Percentiles rank a stretch among this genome's conserved stretches.
These are phyloP conservation scores for Pistacia atlantica DNA, from an alignment of 345 rosid genomes.

Conservation along the genomic window DNA sequence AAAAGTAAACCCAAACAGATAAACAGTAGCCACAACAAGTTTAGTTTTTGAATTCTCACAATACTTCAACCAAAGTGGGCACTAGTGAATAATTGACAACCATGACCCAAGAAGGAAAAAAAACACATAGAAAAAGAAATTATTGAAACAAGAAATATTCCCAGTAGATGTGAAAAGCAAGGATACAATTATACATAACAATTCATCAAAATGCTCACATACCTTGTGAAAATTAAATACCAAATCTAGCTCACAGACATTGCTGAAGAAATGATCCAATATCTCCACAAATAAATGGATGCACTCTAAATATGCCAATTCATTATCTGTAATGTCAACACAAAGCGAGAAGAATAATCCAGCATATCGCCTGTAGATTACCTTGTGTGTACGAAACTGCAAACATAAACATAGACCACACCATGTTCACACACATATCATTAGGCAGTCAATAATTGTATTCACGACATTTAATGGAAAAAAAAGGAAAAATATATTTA, in stretches of 20 bases:
- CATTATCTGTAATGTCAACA: constrained; percentile 96
- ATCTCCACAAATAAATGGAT: constrained; percentile 97
- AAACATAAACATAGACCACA: constrained; percentile 16
- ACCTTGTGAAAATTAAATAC: constrained; percentile 99
- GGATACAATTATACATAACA: background rate
- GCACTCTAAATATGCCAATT: constrained; percentile 89
- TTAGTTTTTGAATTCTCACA: background rate
- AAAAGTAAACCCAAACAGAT: background rate
- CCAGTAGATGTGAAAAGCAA: constrained; percentile 1
- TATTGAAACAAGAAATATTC: background rate
- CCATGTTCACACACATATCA: background rate
- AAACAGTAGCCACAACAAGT: background rate
- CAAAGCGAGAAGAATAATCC: constrained; percentile 93
- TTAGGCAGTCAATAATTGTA: background rate
- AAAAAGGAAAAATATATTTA: background rate
- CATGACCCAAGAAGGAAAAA: background rate
- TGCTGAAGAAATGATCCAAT: constrained; percentile 98
- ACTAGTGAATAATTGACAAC: background rate
- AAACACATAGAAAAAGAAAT: background rate
- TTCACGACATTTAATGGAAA: background rate
- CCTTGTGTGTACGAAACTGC: constrained; percentile 96
- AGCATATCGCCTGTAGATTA: constrained; percentile 93
- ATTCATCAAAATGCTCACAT: background rate
- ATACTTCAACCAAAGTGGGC: background rate
- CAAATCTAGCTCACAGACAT: constrained; percentile 95